Percentiles rank a stretch among this genome's conserved stretches.
phyloP scores from a whole-genome alignment of 1,284 basidiomycete genomes.

The Marasmius oreades region DNA sequence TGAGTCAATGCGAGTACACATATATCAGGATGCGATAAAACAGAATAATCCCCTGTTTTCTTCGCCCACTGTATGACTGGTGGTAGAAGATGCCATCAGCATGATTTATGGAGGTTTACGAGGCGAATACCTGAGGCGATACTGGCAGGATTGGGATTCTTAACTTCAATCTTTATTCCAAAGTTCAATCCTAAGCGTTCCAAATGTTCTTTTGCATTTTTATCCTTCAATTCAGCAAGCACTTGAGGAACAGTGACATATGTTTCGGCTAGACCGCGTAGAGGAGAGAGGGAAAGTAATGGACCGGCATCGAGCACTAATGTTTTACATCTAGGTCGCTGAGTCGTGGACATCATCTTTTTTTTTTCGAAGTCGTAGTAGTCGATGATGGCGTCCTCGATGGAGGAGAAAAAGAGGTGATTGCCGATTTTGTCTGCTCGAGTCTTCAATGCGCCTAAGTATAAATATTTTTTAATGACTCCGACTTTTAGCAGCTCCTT shows the following conservation, averaged over 20 bases:
- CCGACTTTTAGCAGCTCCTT: background rate
- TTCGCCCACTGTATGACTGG: conserved; percentile 89
- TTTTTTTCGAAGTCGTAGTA: background rate
- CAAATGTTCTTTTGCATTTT: conserved; percentile 81
- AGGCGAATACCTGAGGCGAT: conserved; percentile 74
- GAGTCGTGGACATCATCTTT: conserved; percentile 5
- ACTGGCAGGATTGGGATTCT: conserved; percentile 69
- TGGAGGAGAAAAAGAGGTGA: too few species aligned
- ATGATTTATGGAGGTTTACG: conserved; percentile 4
- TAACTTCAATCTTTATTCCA: conserved; percentile 75
- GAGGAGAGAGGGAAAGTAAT: conserved; percentile 79
- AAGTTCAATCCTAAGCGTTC: conserved; percentile 69
- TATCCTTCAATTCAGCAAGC: conserved; percentile 84
- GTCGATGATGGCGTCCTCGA: background rate
- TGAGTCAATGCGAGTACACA: conserved; percentile 90
- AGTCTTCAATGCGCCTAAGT: conserved; percentile 5
- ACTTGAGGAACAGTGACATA: conserved; percentile 90
- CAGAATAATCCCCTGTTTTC: conserved; percentile 95
- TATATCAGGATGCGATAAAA: conserved; percentile 89
- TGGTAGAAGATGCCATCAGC: conserved; percentile 9
- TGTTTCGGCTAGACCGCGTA: conserved; percentile 78
- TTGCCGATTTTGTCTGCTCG: too few species aligned
- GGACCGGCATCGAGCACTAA: conserved; percentile 93
- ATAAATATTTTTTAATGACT: background rate
- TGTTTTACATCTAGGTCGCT: conserved; percentile 56